A percentile compares a stretch with the other conserved stretches of the same genome.
phyloP scores from a whole-genome alignment of 495 filamentous ascomycete genomes.

The Tuber brumale region DNA sequence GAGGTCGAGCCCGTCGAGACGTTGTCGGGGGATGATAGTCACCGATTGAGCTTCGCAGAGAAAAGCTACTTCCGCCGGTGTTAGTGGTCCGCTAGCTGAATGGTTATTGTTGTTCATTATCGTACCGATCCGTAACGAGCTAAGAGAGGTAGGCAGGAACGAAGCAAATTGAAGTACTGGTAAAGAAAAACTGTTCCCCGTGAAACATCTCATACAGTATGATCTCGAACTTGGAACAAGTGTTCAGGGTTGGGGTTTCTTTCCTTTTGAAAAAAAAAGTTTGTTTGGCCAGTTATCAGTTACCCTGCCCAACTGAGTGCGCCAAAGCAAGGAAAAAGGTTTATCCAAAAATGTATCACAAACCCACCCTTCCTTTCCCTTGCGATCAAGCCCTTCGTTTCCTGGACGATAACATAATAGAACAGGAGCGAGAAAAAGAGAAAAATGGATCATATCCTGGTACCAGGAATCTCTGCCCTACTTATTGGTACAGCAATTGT shows the following conservation, averaged over 20 bases:
- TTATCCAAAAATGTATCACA: constrained; percentile 2
- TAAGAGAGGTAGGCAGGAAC: background rate
- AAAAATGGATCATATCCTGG: constrained; percentile 13
- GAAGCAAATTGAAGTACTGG: background rate
- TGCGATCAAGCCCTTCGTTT: background rate
- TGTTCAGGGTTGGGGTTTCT: background rate
- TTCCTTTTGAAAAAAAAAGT: background rate
- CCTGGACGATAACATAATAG: background rate
- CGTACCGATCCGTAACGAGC: background rate
- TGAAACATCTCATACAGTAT: background rate
- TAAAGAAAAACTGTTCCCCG: background rate
- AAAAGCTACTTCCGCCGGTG: constrained; percentile 85
- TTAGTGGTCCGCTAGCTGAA: constrained; percentile 41
- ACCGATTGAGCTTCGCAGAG: constrained; percentile 95
- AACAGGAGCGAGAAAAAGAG: background rate
- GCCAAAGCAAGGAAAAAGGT: background rate
- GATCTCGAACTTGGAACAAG: background rate
- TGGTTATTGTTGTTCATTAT: background rate
- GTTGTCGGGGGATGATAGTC: constrained; percentile 84
- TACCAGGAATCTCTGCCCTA: constrained; percentile 24
- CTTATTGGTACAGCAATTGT: constrained; percentile 18
- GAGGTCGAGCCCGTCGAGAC: constrained; percentile 74
- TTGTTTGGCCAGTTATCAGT: background rate
- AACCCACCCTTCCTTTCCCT: background rate
- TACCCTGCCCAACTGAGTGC: background rate